Conservation (phyloP, 208 protist genomes). For the Wallacemonas sp. region DNA sequence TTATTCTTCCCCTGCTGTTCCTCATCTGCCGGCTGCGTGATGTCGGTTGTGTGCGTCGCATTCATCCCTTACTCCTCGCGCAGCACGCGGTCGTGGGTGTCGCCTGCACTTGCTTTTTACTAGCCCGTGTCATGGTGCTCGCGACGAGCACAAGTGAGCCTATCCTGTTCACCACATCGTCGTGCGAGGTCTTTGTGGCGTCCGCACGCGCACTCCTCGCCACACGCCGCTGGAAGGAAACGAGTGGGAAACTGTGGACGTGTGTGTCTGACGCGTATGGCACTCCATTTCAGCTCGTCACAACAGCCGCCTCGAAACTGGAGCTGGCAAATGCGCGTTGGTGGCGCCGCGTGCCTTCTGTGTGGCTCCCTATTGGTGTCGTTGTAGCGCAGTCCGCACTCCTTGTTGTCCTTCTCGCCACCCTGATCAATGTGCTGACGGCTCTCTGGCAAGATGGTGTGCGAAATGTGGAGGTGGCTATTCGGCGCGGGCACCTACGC, state of each 20-base stretch:
- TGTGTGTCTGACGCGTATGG: not conserved
- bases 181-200: not conserved
- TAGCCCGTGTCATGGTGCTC: slow-evolving; percentile 15
- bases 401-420: not conserved
- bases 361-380: not conserved
- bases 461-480: not conserved
- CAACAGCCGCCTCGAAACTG: not conserved
- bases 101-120: slow-evolving; percentile 18
- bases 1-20: slow-evolving; percentile 10
- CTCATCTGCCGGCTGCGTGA: slow-evolving; percentile 21
- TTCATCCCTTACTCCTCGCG: slow-evolving; percentile 1
- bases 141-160: not conserved
- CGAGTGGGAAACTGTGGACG: not conserved
- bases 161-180: not conserved
- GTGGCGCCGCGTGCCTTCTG: not conserved
- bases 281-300: not conserved
- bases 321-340: not conserved
- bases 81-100: slow-evolving; percentile 19
- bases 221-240: not conserved
- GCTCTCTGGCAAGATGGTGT: not conserved
- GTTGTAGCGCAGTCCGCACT: not conserved
- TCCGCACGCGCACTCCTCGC: not conserved
- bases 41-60: slow-evolving; percentile 21
- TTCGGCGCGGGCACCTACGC: not conserved
- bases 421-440: not conserved